phyloP scores from a whole-genome alignment of 129 eudicot species.

The Tagetes patula region DNA sequence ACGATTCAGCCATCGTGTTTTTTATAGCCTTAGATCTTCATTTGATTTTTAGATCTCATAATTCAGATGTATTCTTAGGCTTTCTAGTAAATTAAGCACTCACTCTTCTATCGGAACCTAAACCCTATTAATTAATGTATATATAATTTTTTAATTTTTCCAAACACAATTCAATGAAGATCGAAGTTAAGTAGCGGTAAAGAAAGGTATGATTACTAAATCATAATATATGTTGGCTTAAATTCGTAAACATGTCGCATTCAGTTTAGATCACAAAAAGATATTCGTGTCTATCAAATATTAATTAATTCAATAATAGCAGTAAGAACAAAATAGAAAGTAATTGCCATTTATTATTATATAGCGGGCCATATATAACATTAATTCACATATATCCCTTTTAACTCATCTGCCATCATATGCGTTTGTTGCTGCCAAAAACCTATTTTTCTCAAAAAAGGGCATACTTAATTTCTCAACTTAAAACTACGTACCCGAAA shows the following conservation, averaged over 20 bases:
- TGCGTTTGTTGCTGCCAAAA: not conserved
- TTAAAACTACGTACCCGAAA: no score
- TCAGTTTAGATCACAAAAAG: constrained; percentile 9
- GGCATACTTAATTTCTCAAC: no score
- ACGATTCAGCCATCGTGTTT: no score
- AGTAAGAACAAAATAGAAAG: constrained; percentile 5
- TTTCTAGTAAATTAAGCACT: no score
- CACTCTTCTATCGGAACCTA: no score
- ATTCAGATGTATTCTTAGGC: no score
- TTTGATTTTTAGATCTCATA: no score
- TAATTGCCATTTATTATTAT: constrained; percentile 2
- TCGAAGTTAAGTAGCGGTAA: not conserved
- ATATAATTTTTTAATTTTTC: no score
- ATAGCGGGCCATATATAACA: not conserved
- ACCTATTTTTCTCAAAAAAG: no score
- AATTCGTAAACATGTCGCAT: not conserved
- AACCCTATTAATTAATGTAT: no score
- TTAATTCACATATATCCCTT: not conserved
- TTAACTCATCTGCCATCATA: constrained; percentile 5
- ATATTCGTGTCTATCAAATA: constrained; percentile 6
- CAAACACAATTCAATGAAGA: no score
- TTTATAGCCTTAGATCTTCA: no score
- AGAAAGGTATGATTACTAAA: not conserved
- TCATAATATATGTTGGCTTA: constrained; percentile 5
- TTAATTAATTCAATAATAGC: not conserved